phyloP scores from a whole-genome alignment of 371 early-diverging fungal genomes.

The Gilbertella persicaria region DNA sequence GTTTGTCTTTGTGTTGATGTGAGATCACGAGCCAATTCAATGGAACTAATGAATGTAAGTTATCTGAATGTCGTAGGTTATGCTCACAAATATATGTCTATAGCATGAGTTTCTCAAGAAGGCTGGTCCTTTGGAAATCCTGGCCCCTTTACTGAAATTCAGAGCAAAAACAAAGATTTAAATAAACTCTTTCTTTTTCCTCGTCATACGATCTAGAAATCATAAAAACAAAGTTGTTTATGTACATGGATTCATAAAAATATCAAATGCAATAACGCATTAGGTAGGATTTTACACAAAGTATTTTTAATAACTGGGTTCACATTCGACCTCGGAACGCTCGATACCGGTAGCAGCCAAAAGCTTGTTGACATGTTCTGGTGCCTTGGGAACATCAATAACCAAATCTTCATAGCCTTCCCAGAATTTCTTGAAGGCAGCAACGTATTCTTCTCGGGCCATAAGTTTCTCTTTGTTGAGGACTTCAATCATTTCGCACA shows the following conservation, averaged over 20 bases:
- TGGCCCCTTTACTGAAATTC: slow-evolving; percentile 58
- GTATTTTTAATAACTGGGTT: slow-evolving; percentile 14
- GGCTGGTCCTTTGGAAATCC: slow-evolving; percentile 53
- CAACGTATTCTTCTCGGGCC: slow-evolving; percentile 38
- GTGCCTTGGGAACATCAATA: slow-evolving; percentile 81
- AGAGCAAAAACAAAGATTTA: slow-evolving; percentile 25
- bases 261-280: too few species aligned
- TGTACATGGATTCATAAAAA: too few species aligned
- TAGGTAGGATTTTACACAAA: background rate
- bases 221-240: background rate
- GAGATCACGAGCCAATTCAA: slow-evolving; percentile 79
- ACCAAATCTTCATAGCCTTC: slow-evolving; percentile 76
- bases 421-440: slow-evolving; percentile 63
- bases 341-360: slow-evolving; percentile 60
- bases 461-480: slow-evolving; percentile 45
- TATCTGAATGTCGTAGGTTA: background rate
- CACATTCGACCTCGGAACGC: slow-evolving; percentile 48
- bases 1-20: slow-evolving; percentile 91
- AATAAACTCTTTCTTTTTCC: too few species aligned
- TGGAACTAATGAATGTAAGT: slow-evolving; percentile 73
- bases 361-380: slow-evolving; percentile 65
- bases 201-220: too few species aligned
- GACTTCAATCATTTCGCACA: slow-evolving; percentile 56
- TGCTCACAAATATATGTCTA: background rate
- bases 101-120: slow-evolving; percentile 75